These are phyloP conservation scores for Trypanosoma grayi DNA, from an alignment of 208 protist species.

Conservation along the genomic window DNA sequence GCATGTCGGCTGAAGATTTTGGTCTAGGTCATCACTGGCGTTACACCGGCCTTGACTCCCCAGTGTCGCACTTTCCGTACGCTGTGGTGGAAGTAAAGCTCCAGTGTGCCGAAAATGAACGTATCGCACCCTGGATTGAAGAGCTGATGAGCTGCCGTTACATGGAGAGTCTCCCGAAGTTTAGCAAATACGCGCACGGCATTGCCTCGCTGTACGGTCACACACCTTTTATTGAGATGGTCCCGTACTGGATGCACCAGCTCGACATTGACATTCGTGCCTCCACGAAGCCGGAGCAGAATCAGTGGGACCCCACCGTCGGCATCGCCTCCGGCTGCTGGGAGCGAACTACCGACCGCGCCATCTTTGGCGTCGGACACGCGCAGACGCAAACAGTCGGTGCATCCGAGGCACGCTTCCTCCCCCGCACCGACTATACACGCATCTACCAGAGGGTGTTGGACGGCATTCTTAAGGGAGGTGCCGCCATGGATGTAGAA, in stretches of 20 bases:
- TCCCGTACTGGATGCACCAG: slow-evolving; percentile 90
- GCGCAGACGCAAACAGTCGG: slow-evolving; percentile 84
- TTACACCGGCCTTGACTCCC: slow-evolving; percentile 68
- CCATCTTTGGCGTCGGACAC: slow-evolving; percentile 70
- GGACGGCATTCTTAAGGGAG: slow-evolving; percentile 19
- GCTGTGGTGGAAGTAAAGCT: slow-evolving; percentile 89
- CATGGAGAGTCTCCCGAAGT: slow-evolving; percentile 90
- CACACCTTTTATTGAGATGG: slow-evolving; percentile 84
- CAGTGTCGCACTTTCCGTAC: slow-evolving; percentile 78
- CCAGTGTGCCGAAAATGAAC: slow-evolving; percentile 86
- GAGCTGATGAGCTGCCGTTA: slow-evolving; percentile 87
- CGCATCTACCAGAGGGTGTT: slow-evolving; percentile 69
- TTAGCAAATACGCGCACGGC: slow-evolving; percentile 90
- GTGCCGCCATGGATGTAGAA: background rate
- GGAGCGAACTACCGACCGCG: slow-evolving; percentile 72
- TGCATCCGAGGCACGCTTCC: slow-evolving; percentile 78
- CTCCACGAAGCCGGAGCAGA: slow-evolving; percentile 79
- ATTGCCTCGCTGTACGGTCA: slow-evolving; percentile 86
- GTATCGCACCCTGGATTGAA: slow-evolving; percentile 87
- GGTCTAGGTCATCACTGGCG: slow-evolving; percentile 85
- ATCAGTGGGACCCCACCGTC: slow-evolving; percentile 79
- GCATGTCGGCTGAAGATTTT: slow-evolving; percentile 81
- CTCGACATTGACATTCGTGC: slow-evolving; percentile 87
- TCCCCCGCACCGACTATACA: slow-evolving; percentile 74
- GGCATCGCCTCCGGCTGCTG: slow-evolving; percentile 75